Conservation (phyloP, 2,329 filamentous ascomycete species). For the Rhytidhysteron rufulum region DNA sequence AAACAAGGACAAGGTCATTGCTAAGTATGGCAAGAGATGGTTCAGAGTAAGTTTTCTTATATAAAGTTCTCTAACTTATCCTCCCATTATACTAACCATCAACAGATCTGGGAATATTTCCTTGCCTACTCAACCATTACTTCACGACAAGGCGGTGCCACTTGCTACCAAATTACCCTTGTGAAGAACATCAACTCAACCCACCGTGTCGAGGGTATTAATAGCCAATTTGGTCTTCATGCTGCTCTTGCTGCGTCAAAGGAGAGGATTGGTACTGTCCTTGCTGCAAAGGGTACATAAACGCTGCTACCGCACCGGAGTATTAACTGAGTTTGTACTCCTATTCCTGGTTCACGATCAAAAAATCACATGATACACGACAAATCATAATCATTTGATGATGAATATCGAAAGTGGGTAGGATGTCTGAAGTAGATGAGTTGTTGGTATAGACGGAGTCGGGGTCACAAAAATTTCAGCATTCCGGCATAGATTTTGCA, state of each 20-base stretch:
- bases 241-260: constrained; percentile 58
- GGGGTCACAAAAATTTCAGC: no score
- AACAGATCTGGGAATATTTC: constrained; percentile 92
- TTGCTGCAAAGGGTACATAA: constrained; percentile 13
- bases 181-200: constrained; percentile 90
- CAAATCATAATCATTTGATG: no score
- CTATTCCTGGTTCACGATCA: no score
- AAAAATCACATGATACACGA: no score
- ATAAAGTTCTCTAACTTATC: not conserved
- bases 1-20: constrained; percentile 87
- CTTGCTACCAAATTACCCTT: constrained; percentile 80
- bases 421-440: no score
- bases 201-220: constrained; percentile 73
- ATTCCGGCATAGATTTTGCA: no score
- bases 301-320: constrained; percentile 11
- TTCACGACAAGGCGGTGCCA: constrained; percentile 77
- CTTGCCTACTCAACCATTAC: constrained; percentile 80
- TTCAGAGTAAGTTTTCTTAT: constrained; percentile 70
- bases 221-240: constrained; percentile 63
- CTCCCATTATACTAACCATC: constrained; percentile 3
- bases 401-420: no score
- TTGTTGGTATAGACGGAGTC: no score
- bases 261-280: constrained; percentile 30
- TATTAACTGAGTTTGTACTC: no score
- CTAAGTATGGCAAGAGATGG: constrained; percentile 94